Evolutionary conservation across 495 filamentous ascomycete genomes (phyloP).

Genomic region (Copromyces sp.): DNA sequence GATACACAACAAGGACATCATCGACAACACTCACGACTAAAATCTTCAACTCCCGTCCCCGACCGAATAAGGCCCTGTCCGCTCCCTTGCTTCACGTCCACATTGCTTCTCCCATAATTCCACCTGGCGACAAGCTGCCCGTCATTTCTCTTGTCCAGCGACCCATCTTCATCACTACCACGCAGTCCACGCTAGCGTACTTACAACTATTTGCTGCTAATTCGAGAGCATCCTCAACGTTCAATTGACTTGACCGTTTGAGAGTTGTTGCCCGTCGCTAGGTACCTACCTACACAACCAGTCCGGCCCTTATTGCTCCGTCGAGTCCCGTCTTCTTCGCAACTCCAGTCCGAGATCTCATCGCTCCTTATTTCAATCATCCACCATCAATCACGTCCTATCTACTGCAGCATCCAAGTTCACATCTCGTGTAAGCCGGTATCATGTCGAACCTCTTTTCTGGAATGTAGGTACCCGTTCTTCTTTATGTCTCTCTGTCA

Average conservation of each 20-base stretch:
- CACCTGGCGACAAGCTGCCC: not conserved
- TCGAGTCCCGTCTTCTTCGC: not conserved
- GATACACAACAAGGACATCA: not conserved
- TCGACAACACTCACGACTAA: not conserved
- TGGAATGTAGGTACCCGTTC: slow-evolving; percentile 55
- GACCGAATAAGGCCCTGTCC: not conserved
- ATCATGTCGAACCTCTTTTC: slow-evolving; percentile 71
- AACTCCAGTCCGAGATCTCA: not conserved
- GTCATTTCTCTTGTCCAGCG: not conserved
- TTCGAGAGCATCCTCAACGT: not conserved
- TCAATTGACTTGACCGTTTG: not conserved
- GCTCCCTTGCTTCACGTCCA: not conserved
- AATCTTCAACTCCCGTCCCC: not conserved
- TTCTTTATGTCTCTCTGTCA: slow-evolving; percentile 2
- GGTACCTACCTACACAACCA: not conserved
- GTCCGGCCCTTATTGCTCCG: not conserved
- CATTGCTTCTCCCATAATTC: not conserved
- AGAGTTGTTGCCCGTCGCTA: not conserved
- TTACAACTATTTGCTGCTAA: not conserved
- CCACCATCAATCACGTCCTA: not conserved
- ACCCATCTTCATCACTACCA: not conserved
- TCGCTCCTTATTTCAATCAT: not conserved
- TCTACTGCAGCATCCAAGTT: not conserved
- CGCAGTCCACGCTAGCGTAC: not conserved
- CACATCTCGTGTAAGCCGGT: not conserved